Base-by-base conservation (phyloP, 129 eudicot genomes). In the Silybum marianum region DNA sequence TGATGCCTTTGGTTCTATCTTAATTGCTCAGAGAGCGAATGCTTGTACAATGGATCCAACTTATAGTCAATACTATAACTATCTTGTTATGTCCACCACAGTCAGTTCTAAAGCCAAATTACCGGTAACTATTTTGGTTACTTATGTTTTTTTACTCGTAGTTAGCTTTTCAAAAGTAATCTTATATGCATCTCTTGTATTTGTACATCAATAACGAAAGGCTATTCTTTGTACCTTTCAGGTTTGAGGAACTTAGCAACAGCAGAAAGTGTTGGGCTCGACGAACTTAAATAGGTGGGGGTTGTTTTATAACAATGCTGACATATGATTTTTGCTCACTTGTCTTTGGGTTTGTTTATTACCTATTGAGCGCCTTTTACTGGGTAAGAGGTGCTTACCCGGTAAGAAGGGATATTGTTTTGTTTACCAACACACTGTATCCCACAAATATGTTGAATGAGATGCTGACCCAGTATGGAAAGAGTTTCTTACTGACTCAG, bases 221-320 rank as follows among this genome's bases (percentile, higher is more conserved):
- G 28, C 38, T 39, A 11, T 63, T 62, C 9, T 26, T 3, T 39
- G 24, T 51, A 73, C 26, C 79, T 62, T 81, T 40, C 51, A 81
- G 78, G 66, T 71, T 54, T 71, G 62, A 48, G 73, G 26, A 83
- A 67, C 46, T 60, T 10, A 77, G 32, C 69, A 62, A 69, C 71
- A 9, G 6, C 48, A 79, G 7, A 16, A 80, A 72, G 73, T 36
- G 84, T 60, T 58, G 26, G 44, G 3, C 66, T 62, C 21, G 44
- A 60, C 42, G 23, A 36, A 25, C 23, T 77, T 73, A 26, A 22
- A 7, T 46, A 77, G 78, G 86, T 78, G 70, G 63, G 80, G 70
- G 24, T 77, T 10, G 2, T 74, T 67, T 68, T 69, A 9, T 65
- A 65, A 44, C 30, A 28, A 13, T 78, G 78, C 21, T 71, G 69